Evolutionary conservation across 2,329 filamentous ascomycete species (phyloP), one percentile per base, ranked within the genome.

Genomic region (Aspergillus puulaauensis): DNA sequence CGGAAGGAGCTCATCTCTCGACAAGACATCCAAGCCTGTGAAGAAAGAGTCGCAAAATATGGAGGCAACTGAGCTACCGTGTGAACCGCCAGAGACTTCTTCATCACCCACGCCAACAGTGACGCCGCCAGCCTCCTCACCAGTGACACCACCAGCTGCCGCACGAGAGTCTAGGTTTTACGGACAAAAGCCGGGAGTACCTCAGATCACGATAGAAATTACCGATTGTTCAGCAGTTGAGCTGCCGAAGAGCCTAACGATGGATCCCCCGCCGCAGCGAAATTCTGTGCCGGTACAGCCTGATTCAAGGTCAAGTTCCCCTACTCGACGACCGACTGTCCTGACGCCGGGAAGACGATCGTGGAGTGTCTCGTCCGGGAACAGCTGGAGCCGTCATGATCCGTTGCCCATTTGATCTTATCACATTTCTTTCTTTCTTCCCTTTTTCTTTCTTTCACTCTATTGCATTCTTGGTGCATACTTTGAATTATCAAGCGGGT

Each of bases 371-470:
- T 15, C 8, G 3, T 33, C 53, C 8, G 17, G 11, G 15, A n/a
- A 24, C 7, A 37, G 23, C 21, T 56, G 46, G 37, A 56, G 53
- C 14, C 53, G 46, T 11, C 53, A 56, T 27, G 53, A 56, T 27
- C 46, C 53, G 5, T 35, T 56, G 17, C 53, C 12, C 19, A 6
- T 56, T 50, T 35, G 41, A 44, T 6, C 27, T 31, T 31, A 8
- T 4, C 27, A 1, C 9, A 3, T 31, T 31, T 4, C 9, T 31
- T 31, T 31, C 8, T 31, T 31, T 31, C 27, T 11, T 31, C 7
- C 24, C 2, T 6, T 2, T 31, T 31, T 21, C 21, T 21, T 21
- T 21, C 27, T 11, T 31, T 4, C 27, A 31, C 1, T 4, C 21
- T 9, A 44, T 44, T 37, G 35, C 35, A 37, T 15, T 37, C 4